Conservation (phyloP, 345 rosid genomes). For the Linum lewisii region DNA sequence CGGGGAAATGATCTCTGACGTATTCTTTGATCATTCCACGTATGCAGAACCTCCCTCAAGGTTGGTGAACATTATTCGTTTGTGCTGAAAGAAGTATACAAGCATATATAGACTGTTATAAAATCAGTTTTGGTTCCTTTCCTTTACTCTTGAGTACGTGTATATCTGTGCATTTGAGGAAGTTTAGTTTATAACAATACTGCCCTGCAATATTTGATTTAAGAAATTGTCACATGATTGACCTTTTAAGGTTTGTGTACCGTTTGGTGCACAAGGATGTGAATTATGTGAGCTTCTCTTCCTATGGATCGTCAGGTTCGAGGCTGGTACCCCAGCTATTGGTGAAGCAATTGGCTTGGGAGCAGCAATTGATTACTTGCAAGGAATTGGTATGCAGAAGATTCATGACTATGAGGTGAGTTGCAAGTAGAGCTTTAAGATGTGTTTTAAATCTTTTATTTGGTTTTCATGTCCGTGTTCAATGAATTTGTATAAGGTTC, state of each 20-base stretch:
- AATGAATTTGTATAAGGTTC: too few species aligned
- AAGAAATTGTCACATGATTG: too few species aligned
- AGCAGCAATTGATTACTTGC: conserved; percentile 85
- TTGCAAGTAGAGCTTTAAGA: background rate
- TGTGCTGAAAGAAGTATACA: background rate
- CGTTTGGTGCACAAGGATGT: too few species aligned
- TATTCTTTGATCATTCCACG: conserved; percentile 89
- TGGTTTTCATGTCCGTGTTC: too few species aligned
- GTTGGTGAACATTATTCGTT: conserved; percentile 29
- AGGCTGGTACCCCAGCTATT: conserved; percentile 99
- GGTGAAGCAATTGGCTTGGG: conserved; percentile 94
- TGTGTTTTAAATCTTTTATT: background rate
- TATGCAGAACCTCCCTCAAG: conserved; percentile 93
- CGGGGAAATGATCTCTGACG: conserved; percentile 95
- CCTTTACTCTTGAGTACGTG: background rate
- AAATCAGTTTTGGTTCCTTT: background rate
- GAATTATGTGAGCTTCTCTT: conserved; percentile 2
- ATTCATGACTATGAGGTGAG: conserved; percentile 83
- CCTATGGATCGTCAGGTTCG: conserved; percentile 48
- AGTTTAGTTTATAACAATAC: too few species aligned
- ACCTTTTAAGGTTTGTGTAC: too few species aligned
- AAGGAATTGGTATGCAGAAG: conserved; percentile 68
- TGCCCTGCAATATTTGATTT: too few species aligned
- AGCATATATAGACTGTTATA: background rate
- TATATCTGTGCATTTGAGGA: background rate